Conservation (phyloP, 1,284 basidiomycete genomes). For the Boletus sp. region DNA sequence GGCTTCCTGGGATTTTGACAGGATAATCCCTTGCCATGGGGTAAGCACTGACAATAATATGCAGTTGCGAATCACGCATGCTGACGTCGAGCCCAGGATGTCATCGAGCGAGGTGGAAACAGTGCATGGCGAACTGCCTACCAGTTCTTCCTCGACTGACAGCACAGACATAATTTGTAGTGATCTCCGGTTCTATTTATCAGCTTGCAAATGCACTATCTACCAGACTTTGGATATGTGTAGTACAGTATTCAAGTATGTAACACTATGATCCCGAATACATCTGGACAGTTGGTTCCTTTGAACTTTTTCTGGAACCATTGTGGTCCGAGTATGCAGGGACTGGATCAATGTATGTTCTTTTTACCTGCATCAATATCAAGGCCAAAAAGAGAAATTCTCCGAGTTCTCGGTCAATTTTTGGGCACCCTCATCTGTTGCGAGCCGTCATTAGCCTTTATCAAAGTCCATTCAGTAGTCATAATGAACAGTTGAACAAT, state of each 20-base stretch:
- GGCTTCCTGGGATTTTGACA: conserved; percentile 79
- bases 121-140: conserved; percentile 59
- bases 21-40: conserved; percentile 94
- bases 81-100: conserved; percentile 47
- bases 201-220: not conserved
- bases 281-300: not conserved
- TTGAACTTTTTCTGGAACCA: not conserved
- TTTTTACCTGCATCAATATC: too few species aligned
- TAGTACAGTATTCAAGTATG: conserved; percentile 7
- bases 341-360: not conserved
- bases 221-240: not conserved
- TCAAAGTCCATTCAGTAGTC: too few species aligned
- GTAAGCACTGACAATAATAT: conserved; percentile 38
- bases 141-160: conserved; percentile 28
- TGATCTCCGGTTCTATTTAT: not conserved
- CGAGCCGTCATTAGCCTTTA: too few species aligned
- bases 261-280: not conserved
- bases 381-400: too few species aligned
- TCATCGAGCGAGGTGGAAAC: conserved; percentile 75
- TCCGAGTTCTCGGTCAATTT: too few species aligned
- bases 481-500: too few species aligned
- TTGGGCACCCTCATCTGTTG: too few species aligned
- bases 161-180: not conserved
- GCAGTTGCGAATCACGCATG: not conserved
- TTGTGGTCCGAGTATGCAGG: too few species aligned